These are phyloP conservation scores for Gaillardinia entomophila DNA, from an alignment of 805 yeast genomes.

Conservation along the genomic window DNA sequence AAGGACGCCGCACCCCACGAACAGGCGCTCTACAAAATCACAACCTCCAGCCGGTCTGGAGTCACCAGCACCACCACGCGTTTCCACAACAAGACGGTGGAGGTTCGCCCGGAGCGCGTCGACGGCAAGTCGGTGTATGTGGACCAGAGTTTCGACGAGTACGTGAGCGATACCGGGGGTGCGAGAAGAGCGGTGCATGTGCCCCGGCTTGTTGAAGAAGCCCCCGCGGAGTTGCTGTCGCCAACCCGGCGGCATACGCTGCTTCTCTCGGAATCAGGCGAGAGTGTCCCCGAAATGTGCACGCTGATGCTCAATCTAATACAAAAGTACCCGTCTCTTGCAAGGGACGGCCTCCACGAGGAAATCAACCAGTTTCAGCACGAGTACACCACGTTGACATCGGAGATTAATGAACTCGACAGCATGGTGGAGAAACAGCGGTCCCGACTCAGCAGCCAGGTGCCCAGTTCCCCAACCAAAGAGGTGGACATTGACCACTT, in stretches of 20 bases:
- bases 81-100: conserved; percentile 2
- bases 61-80: neutral
- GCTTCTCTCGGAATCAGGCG: conserved; percentile 12
- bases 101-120: conserved; percentile 37
- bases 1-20: conserved; percentile 55
- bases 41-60: conserved; percentile 9
- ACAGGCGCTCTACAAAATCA: conserved; percentile 43
- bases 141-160: conserved; percentile 26
- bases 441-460: conserved; percentile 23
- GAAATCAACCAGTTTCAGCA: conserved; percentile 33
- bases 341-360: conserved; percentile 12
- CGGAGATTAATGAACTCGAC: conserved; percentile 39
- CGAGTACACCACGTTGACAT: conserved; percentile 27
- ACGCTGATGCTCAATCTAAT: conserved; percentile 33
- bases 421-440: conserved; percentile 39
- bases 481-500: conserved; percentile 20
- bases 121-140: conserved; percentile 41
- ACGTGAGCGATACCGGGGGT: conserved; percentile 16
- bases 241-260: conserved; percentile 7
- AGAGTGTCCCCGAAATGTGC: conserved; percentile 40
- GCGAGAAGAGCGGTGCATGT: conserved; percentile 22
- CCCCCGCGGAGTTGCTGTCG: conserved; percentile 4
- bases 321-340: conserved; percentile 17
- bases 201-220: conserved; percentile 13
- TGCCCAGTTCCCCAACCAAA: conserved; percentile 15